These are phyloP conservation scores for Chytriomyces sp. DNA, from an alignment of 192 early-diverging fungal genomes.

Conservation along the genomic window DNA sequence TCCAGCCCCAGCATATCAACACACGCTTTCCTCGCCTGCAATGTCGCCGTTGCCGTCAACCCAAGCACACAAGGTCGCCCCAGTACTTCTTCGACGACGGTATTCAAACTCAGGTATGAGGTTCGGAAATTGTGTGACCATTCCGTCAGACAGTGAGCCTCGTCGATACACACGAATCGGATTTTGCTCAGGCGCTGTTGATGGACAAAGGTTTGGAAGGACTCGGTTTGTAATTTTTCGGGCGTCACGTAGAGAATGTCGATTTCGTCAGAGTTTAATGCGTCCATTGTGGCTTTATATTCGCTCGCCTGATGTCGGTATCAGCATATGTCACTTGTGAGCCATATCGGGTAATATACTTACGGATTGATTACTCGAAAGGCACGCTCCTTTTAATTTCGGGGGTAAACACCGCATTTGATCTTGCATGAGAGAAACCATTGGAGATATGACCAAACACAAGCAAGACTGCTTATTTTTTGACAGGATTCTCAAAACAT, in stretches of 20 bases:
- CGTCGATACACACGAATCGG: conserved; percentile 74
- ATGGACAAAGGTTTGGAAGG: conserved; percentile 61
- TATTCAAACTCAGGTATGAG: conserved; percentile 65
- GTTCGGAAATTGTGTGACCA: conserved; percentile 84
- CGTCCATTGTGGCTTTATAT: conserved; percentile 41
- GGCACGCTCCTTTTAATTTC: conserved; percentile 63
- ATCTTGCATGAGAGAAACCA: conserved; percentile 85
- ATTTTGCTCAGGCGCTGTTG: conserved; percentile 58
- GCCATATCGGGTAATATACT: neutral
- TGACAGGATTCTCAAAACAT: conserved; percentile 48
- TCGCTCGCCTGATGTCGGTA: neutral
- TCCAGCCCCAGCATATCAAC: conserved; percentile 67
- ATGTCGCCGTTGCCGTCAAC: conserved; percentile 77
- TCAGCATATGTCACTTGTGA: neutral
- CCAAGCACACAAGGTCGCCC: conserved; percentile 62
- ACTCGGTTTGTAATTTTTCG: conserved; percentile 69
- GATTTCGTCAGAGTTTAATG: conserved; percentile 51
- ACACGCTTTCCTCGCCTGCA: conserved; percentile 55
- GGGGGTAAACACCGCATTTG: conserved; percentile 72
- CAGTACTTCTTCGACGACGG: conserved; percentile 54
- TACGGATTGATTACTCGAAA: conserved; percentile 54
- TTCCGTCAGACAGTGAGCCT: conserved; percentile 82
- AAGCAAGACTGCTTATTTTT: neutral
- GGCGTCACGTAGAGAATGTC: conserved; percentile 80
- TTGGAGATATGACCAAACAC: conserved; percentile 79